Percentiles rank a stretch among this genome's conserved stretches.
Evolutionary conservation across 139 green algal species (phyloP).

Genomic region (Chlorella vulgaris): DNA sequence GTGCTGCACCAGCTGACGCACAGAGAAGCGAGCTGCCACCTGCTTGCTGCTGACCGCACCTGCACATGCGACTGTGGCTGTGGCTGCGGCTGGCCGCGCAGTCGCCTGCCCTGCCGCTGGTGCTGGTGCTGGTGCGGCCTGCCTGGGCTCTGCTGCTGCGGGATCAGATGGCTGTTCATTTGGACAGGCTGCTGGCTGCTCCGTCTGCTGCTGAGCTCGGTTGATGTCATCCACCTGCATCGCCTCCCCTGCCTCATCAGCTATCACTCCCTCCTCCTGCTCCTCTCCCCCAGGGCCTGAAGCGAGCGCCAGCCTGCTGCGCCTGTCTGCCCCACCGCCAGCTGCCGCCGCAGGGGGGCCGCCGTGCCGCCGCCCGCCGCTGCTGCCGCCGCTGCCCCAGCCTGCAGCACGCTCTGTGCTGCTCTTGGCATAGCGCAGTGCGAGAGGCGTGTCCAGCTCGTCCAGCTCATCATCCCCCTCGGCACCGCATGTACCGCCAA

Average conservation of each 20-base stretch:
- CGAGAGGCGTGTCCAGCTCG: constrained; percentile 45
- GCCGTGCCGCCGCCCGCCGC: neutral
- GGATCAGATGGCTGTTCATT: neutral
- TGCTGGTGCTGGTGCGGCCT: neutral
- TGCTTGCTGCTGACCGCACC: too few relatives aligned
- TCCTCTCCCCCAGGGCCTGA: neutral
- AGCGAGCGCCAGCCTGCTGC: constrained; percentile 18
- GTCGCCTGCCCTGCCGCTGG: neutral
- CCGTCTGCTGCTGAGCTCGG: constrained; percentile 3
- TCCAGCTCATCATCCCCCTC: constrained; percentile 13
- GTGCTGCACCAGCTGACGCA: constrained; percentile 34
- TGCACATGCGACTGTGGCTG: too few relatives aligned
- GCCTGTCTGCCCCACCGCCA: neutral
- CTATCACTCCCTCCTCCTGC: neutral
- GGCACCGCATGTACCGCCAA: neutral
- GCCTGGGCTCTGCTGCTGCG: neutral
- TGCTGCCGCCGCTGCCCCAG: constrained; percentile 2
- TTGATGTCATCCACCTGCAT: neutral
- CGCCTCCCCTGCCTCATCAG: neutral
- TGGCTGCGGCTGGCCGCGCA: too few relatives aligned
- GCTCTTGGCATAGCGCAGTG: constrained; percentile 1
- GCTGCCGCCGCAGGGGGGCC: neutral
- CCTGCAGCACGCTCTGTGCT: neutral
- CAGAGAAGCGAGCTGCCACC: constrained; percentile 40
- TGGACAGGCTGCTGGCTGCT: too few relatives aligned